Percentiles rank a stretch among this genome's conserved stretches.
Evolutionary conservation across 345 rosid species (phyloP).

Genomic region (Angophora floribunda): DNA sequence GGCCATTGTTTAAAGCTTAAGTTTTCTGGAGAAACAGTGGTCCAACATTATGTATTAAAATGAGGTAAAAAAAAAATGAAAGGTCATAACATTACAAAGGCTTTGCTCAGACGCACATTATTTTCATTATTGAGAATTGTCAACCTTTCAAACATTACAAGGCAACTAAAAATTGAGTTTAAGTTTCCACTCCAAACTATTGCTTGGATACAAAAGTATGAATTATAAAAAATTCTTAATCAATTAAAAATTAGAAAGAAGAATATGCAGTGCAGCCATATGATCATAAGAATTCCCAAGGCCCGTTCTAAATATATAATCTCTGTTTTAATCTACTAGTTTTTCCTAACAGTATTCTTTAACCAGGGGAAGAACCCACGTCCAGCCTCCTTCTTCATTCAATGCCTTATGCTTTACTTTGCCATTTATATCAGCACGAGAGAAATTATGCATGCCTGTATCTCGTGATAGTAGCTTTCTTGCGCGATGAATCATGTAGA

Average conservation of each 20-base stretch:
- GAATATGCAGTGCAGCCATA: not conserved
- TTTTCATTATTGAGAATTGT: not conserved
- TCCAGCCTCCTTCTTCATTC: not conserved
- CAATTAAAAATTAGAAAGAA: not conserved
- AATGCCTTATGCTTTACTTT: not conserved
- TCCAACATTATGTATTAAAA: not conserved
- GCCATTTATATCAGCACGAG: not conserved
- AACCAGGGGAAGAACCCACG: not conserved
- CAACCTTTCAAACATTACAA: not conserved
- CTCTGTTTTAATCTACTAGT: not conserved
- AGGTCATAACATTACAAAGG: not conserved
- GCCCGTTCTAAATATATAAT: not conserved
- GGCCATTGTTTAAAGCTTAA: not conserved
- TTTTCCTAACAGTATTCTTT: not conserved
- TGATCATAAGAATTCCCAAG: not conserved
- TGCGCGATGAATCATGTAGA: conserved; percentile 68
- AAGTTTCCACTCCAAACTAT: not conserved
- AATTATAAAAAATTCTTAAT: not conserved
- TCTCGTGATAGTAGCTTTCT: conserved; percentile 41
- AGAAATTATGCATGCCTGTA: conserved; percentile 31
- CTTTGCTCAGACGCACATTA: not conserved
- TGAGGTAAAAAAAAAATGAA: not conserved
- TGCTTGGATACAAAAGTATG: not conserved
- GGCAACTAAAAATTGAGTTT: not conserved
- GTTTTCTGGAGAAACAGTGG: not conserved